Evolutionary conservation across 139 green algal species (phyloP), one percentile per base, ranked within the genome.

Genomic region (Parachlorella kessleri): DNA sequence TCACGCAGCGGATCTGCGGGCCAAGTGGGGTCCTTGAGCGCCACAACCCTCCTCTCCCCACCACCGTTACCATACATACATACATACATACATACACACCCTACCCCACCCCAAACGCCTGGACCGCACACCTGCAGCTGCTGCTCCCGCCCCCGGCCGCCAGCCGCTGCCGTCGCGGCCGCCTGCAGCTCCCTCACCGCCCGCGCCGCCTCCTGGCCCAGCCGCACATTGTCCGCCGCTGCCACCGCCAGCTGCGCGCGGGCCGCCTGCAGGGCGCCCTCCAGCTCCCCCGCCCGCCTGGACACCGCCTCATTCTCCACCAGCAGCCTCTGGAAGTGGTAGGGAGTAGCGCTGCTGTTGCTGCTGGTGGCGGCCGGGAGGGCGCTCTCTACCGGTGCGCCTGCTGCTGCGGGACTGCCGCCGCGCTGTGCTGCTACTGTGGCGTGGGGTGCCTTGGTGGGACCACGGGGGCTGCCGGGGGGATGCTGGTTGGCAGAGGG

Each of bases 111-210:
- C n/a, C n/a, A n/a, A n/a, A n/a, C n/a, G n/a, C n/a, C n/a, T n/a
- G n/a, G n/a, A n/a, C n/a, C n/a, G n/a, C n/a, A 18, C 21, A 59
- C 48, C 48, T 33, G 72, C 41, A 85, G 73, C 42, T 77, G 35
- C 14, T 35, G 18, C 63, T 73, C 67, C 4, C 71, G 40, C 41
- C 41, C 36, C 32, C 72, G 42, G 39, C 70, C 68, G 42, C 26
- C 42, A 3, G 32, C 35, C 9, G 38, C 48, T 21, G 72, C 66
- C n/a, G 35, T 64, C 8, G 40, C 53, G 4, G 64, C 65, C 1
- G 59, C 55, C 39, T 72, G 73, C 59, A 85, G 73, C 72, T 85
- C 72, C 18, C 33, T 24, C 59, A 81, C 71, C 9, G 69, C 72
- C 3, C 21, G 70, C 0, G 55, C 63, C 30, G 69, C 64, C 67